Conservation (phyloP, 2,329 filamentous ascomycete species). For the Cercospora sp. region DNA sequence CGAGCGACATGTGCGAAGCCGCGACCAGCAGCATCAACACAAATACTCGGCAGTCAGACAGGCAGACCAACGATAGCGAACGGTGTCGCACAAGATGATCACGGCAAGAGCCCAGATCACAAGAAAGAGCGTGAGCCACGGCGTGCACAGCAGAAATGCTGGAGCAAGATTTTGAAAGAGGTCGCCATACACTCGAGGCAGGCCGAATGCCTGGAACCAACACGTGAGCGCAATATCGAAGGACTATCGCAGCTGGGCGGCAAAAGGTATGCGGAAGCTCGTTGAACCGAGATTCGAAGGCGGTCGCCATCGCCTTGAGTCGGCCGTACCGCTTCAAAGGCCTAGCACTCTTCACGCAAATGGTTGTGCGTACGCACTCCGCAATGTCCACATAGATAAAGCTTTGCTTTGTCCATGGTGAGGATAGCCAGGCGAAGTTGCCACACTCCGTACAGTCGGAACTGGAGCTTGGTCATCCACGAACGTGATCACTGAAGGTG, state of each 20-base stretch:
- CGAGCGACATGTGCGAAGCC: not conserved
- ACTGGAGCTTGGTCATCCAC: not conserved
- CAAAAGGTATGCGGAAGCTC: not conserved
- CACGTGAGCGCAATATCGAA: not conserved
- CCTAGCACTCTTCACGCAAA: not conserved
- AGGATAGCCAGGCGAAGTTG: not conserved
- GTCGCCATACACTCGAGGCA: not conserved
- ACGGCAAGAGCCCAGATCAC: not conserved
- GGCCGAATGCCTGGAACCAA: not conserved
- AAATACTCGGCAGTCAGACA: not conserved
- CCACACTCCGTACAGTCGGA: not conserved
- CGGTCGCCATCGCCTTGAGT: not conserved
- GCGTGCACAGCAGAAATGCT: not conserved
- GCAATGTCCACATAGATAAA: not conserved
- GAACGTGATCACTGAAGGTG: not conserved
- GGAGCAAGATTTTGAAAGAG: not conserved
- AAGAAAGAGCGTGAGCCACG: not conserved
- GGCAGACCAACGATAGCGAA: not conserved
- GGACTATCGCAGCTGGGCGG: not conserved
- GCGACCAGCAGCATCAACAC: not conserved
- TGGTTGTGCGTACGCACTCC: not conserved
- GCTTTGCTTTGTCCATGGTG: not conserved
- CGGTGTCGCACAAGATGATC: not conserved
- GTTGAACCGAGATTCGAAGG: not conserved
- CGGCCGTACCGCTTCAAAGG: not conserved